A percentile compares a stretch with the other conserved stretches of the same genome.
Conservation (phyloP, 352 stramenopile genomes). For the Globisporangium lucens region DNA sequence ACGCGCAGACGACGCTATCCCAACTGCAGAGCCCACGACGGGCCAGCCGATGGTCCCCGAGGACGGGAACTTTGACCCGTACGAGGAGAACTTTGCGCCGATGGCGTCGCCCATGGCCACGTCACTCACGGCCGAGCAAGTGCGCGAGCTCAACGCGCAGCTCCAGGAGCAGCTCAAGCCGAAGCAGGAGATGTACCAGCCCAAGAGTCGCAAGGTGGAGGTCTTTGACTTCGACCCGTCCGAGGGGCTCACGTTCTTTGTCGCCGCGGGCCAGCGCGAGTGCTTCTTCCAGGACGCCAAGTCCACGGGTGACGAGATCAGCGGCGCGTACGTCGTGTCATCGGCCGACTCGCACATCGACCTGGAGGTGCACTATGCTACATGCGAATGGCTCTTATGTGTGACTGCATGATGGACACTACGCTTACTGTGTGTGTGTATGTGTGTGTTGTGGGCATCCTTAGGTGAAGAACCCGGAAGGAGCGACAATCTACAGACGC, state of each 20-base stretch:
- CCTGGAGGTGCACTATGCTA: constrained; percentile 29
- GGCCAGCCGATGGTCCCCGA: constrained; percentile 29
- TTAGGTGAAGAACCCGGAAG: constrained; percentile 63
- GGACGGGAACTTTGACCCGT: constrained; percentile 61
- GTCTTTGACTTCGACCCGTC: constrained; percentile 81
- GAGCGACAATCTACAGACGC: constrained; percentile 49
- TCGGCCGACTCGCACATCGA: constrained; percentile 74
- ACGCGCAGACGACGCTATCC: not conserved
- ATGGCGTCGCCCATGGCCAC: constrained; percentile 15
- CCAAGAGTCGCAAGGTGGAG: constrained; percentile 44
- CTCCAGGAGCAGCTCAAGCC: constrained; percentile 6
- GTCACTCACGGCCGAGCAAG: constrained; percentile 8
- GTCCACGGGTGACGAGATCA: constrained; percentile 55
- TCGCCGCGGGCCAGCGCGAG: constrained; percentile 33
- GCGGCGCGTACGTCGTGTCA: constrained; percentile 69
- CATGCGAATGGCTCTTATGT: not conserved
- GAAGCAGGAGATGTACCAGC: constrained; percentile 27
- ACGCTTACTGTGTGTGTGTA: not conserved
- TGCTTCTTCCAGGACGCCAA: constrained; percentile 81
- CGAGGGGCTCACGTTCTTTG: constrained; percentile 76
- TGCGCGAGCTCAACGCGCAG: not conserved
- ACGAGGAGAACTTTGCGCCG: constrained; percentile 25
- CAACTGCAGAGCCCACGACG: constrained; percentile 8
- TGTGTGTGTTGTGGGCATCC: not conserved
- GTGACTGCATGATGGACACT: not conserved